Conservation (phyloP, 371 early-diverging fungal genomes). For the Chytridium lagenaria region DNA sequence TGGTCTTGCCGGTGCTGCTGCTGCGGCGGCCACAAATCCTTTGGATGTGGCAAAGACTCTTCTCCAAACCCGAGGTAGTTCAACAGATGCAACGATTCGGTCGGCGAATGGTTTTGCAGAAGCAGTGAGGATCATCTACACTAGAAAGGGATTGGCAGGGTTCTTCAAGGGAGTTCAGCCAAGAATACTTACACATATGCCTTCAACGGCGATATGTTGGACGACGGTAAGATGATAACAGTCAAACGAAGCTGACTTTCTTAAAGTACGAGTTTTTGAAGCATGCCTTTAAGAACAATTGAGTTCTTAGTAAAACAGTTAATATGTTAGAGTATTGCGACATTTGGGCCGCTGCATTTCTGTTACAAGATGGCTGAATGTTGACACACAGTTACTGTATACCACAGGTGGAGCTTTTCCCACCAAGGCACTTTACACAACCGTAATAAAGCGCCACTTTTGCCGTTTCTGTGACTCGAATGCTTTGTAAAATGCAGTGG, state of each 20-base stretch:
- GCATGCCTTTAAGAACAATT: not conserved
- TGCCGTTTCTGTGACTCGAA: no score
- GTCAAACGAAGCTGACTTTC: not conserved
- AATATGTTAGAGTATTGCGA: no score
- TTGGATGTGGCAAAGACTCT: slow-evolving; percentile 93
- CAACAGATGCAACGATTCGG: slow-evolving; percentile 71
- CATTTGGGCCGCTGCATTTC: no score
- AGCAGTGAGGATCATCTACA: slow-evolving; percentile 76
- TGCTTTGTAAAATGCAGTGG: no score
- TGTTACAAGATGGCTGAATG: no score
- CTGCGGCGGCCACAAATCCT: slow-evolving; percentile 90
- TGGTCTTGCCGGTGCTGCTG: slow-evolving; percentile 88
- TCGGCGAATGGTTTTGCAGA: slow-evolving; percentile 71
- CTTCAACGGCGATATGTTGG: slow-evolving; percentile 95
- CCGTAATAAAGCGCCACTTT: no score
- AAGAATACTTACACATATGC: slow-evolving; percentile 85
- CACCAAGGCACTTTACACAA: no score
- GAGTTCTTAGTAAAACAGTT: no score
- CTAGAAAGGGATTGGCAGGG: slow-evolving; percentile 75
- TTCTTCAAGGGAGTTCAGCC: slow-evolving; percentile 86
- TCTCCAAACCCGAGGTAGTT: slow-evolving; percentile 86
- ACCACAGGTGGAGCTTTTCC: no score
- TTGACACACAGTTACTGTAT: no score
- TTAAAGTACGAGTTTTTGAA: slow-evolving; percentile 33
- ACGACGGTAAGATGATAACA: slow-evolving; percentile 57